These are phyloP conservation scores for Phalaenopsis hybrid DNA, from an alignment of 116 monocot species.

Conservation along the genomic window DNA sequence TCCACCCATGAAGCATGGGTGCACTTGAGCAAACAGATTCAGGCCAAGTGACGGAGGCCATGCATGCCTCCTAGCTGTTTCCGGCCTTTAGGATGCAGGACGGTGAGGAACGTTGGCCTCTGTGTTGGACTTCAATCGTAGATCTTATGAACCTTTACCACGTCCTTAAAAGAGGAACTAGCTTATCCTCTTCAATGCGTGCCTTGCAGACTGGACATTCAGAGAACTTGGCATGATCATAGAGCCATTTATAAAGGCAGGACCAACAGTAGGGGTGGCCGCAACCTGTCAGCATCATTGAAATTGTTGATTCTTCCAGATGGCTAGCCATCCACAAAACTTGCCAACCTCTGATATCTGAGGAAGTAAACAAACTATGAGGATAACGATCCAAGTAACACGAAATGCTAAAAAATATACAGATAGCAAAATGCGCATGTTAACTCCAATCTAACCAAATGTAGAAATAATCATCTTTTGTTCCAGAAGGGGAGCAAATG, in stretches of 20 bases:
- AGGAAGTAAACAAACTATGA: too few species aligned
- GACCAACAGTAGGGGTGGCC: conserved; percentile 91
- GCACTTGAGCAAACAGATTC: too few species aligned
- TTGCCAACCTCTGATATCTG: too few species aligned
- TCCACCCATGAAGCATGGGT: conserved; percentile 31
- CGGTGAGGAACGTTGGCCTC: conserved; percentile 56
- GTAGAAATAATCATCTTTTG: too few species aligned
- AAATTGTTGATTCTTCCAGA: conserved; percentile 25
- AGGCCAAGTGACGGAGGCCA: too few species aligned
- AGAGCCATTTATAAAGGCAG: conserved; percentile 82
- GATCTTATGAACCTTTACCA: conserved; percentile 49
- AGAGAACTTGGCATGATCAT: conserved; percentile 35
- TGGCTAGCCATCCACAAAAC: conserved; percentile 21
- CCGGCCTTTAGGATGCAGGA: conserved; percentile 31
- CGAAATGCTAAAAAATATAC: too few species aligned
- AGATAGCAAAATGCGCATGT: too few species aligned
- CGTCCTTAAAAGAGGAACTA: conserved; percentile 80
- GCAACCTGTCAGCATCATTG: conserved; percentile 39
- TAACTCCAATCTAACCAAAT: too few species aligned
- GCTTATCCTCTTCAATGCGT: conserved; percentile 48
- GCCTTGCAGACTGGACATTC: conserved; percentile 89
- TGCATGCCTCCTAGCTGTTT: background rate
- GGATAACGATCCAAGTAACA: too few species aligned
- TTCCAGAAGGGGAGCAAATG: too few species aligned
- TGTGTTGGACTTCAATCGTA: conserved; percentile 38